phyloP scores from a whole-genome alignment of 768 basidiomycete species.

The Dacryopinax spathularia region DNA sequence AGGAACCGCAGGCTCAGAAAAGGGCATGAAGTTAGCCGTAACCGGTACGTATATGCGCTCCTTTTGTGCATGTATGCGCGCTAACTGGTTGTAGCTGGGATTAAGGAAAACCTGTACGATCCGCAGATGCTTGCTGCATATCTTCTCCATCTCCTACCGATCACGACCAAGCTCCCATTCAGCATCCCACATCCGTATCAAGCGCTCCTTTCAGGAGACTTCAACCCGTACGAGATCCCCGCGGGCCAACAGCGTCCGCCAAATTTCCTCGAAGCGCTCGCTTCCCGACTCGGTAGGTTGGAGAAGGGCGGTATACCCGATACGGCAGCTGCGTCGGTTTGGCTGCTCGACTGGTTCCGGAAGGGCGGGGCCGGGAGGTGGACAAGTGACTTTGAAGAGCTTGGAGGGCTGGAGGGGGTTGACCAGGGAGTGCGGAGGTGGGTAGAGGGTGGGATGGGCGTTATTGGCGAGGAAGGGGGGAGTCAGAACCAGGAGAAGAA shows the following conservation, averaged over 20 bases:
- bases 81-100: constrained; percentile 48
- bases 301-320: constrained; percentile 62
- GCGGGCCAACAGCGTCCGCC: constrained; percentile 46
- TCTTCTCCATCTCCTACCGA: constrained; percentile 69
- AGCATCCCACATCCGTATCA: constrained; percentile 10
- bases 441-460: constrained; percentile 6
- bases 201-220: constrained; percentile 35
- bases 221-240: constrained; percentile 39
- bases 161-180: constrained; percentile 54
- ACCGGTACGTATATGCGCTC: constrained; percentile 48
- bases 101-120: constrained; percentile 86
- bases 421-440: constrained; percentile 3
- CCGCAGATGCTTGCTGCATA: constrained; percentile 73
- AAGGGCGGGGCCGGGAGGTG: constrained; percentile 25
- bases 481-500: constrained; percentile 11
- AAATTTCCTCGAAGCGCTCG: constrained; percentile 56
- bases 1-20: constrained; percentile 73
- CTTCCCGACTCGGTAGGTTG: constrained; percentile 66
- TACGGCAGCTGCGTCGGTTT: constrained; percentile 52
- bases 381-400: constrained; percentile 18
- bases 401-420: neutral
- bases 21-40: constrained; percentile 81
- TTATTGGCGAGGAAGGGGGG: constrained; percentile 9
- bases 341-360: constrained; percentile 83
- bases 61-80: constrained; percentile 9